Base-by-base conservation (phyloP, 1,139 yeast species). In the Saccharomyces hybrid region DNA sequence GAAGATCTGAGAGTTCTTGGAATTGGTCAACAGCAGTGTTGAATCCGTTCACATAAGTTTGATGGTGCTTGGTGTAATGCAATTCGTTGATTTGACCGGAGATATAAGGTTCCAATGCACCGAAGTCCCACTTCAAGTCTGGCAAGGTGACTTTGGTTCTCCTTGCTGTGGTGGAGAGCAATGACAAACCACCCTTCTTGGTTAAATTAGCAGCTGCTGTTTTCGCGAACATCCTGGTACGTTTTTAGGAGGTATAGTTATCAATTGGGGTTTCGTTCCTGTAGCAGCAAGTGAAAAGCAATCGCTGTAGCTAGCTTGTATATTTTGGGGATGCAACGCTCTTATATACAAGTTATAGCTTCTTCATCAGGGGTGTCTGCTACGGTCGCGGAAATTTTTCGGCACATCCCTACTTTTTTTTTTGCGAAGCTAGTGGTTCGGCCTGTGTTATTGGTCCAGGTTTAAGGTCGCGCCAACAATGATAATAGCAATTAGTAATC, bases 1-100 rank as follows among this genome's bases (percentile, higher is more conserved):
- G 83, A 58, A 78, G 78, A 52, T 76, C 75, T 64, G 81, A 73
- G 54, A 96, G 93, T 66, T 83, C 90, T 44, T 82, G 81, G 54
- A 83, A 79, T 72, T 88, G 86, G 72, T 88, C 96, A 66, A 82
- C 73, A 46, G 96, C 91, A 46, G 84, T 75, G 75, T 91, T 91
- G 77, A 83, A 88, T 51, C 96, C 95, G 68, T 81, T 88, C 65
- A 89, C 97, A 68, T 91, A 91, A 42, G 96, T 88, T 74, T 89
- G 96, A 73, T 91, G 97, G 74, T 91, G 98, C 77, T 91, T 90
- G 64, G 84, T 78, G 80, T 91, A 85, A 76, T 91, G 98, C 54
- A 86, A 67, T 73, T 89, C 96, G 73, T 89, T 91, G 75, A 91
- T 90, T 70, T 88, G 82, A 52, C 90, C 96, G 48, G 96, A 84